Evolutionary conservation across 2,329 filamentous ascomycete species (phyloP).

Genomic region (Diaporthe sp.): DNA sequence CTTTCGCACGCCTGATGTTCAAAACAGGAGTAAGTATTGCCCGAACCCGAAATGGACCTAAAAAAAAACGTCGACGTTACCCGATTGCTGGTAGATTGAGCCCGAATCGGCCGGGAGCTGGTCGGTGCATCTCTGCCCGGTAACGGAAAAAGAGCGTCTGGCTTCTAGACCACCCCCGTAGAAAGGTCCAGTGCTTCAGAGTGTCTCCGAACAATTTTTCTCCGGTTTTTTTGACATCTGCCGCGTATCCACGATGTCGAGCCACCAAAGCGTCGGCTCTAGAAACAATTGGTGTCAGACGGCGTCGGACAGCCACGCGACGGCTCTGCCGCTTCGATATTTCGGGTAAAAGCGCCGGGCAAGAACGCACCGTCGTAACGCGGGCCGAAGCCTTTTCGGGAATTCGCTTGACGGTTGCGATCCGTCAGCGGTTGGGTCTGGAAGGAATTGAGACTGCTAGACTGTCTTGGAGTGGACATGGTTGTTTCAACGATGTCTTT

Average conservation of each 20-base stretch:
- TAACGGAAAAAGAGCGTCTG: background rate
- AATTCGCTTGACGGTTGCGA: background rate
- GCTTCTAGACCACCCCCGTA: background rate
- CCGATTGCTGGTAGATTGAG: background rate
- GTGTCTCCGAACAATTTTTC: background rate
- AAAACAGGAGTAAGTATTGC: background rate
- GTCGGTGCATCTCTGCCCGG: background rate
- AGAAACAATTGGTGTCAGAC: background rate
- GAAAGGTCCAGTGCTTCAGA: background rate
- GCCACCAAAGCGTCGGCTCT: background rate
- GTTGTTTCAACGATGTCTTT: slow-evolving; percentile 13
- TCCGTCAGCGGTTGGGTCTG: too few species aligned
- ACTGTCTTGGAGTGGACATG: background rate
- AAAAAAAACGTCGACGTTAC: background rate
- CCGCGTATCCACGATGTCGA: background rate
- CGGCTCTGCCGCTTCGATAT: slow-evolving; percentile 12
- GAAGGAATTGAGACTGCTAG: background rate
- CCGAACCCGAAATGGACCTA: background rate
- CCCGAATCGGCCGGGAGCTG: background rate
- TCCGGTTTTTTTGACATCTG: background rate
- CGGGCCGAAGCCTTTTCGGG: slow-evolving; percentile 7
- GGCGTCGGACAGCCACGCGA: slow-evolving; percentile 5
- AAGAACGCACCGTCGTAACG: background rate
- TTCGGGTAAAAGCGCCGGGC: slow-evolving; percentile 12
- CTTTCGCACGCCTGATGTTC: background rate